Evolutionary conservation across 2,329 filamentous ascomycete genomes (phyloP).

Genomic region (Colletotrichum camelliae): DNA sequence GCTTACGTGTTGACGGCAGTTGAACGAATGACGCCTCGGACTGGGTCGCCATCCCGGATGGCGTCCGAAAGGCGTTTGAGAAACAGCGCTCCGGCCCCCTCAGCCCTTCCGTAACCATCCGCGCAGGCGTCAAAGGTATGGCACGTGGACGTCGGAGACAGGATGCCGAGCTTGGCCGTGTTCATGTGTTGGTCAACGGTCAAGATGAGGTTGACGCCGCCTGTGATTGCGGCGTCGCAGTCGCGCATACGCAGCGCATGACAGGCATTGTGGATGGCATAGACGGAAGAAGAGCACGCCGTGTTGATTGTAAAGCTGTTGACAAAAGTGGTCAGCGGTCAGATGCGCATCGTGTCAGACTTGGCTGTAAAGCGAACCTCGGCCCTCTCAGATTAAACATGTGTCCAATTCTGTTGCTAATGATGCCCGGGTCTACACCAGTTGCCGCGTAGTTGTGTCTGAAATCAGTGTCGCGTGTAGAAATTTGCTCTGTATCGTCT

Average conservation of each 20-base stretch:
- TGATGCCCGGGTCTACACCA: conserved; percentile 37
- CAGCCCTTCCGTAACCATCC: conserved; percentile 38
- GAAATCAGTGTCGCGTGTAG: conserved; percentile 3
- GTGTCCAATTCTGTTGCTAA: conserved; percentile 41
- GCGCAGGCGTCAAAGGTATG: conserved; percentile 37
- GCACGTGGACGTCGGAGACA: conserved; percentile 28
- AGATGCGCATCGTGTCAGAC: no score
- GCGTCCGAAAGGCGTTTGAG: conserved; percentile 36
- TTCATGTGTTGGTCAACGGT: conserved; percentile 16
- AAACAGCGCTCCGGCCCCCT: conserved; percentile 34
- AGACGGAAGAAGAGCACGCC: conserved; percentile 40
- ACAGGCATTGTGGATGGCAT: conserved; percentile 32
- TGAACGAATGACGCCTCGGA: conserved; percentile 26
- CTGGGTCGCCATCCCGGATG: conserved; percentile 25
- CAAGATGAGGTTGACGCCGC: conserved; percentile 37
- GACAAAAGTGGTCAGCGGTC: no score
- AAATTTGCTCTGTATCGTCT: conserved; percentile 10
- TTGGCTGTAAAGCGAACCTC: no score
- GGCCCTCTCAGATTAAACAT: conserved; percentile 26
- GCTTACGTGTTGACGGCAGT: no score
- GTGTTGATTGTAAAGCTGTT: conserved; percentile 38
- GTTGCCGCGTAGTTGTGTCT: conserved; percentile 14
- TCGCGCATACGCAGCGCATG: conserved; percentile 34
- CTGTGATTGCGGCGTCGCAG: conserved; percentile 38
- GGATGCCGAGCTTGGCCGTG: conserved; percentile 19